Evolutionary conservation across 768 basidiomycete genomes (phyloP), one percentile per base, ranked within the genome.

Genomic region (Pseudohyphozyma bogoriensis): DNA sequence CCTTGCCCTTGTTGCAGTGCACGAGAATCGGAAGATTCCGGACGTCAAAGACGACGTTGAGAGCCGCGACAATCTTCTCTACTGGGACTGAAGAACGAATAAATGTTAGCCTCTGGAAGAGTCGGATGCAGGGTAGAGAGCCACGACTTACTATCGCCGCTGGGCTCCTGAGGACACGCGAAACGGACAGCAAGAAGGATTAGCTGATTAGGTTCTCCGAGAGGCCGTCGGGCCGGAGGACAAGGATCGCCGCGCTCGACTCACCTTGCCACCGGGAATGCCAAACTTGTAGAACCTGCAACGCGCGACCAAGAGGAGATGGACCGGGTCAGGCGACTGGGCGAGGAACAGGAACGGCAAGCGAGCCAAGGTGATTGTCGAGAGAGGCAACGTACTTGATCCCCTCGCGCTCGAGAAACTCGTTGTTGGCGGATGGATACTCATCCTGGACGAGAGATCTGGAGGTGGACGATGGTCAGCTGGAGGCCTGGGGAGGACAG

Each of bases 1-100:
- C 75, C 67, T 76, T 77, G 55, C 76, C 76, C 66, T 76, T 76
- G 66, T 77, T 77, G 68, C 76, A 77, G 57, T 77, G 76, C 2
- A 77, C 73, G 16, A 76, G 56, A 18, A 76, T 62, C 1, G 75
- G 74, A 46, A 74, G 74, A 64, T 77, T 77, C 24, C 73, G 61
- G 46, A 45, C 59, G 56, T 77, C 75, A n/a, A 76, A 63, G 9
- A 76, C 69, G 4, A 72, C 66, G 13, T 71, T 67, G 24, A 77
- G 66, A 0, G 76, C 76, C 2, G 69, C 68, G 29, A 72, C 71
- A 28, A 77, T 74, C 55, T 74, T 72, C 54, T 74, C 73, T 39
- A 74, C 73, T 9, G 73, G 74, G 50, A 74, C 74, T 68, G 71
- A 63, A 53, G 42, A 35, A 32, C 22, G 20, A 4, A 16, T 33